These are phyloP conservation scores for Setaria italica DNA, from an alignment of 202 grass and related monocot species.

Conservation along the genomic window DNA sequence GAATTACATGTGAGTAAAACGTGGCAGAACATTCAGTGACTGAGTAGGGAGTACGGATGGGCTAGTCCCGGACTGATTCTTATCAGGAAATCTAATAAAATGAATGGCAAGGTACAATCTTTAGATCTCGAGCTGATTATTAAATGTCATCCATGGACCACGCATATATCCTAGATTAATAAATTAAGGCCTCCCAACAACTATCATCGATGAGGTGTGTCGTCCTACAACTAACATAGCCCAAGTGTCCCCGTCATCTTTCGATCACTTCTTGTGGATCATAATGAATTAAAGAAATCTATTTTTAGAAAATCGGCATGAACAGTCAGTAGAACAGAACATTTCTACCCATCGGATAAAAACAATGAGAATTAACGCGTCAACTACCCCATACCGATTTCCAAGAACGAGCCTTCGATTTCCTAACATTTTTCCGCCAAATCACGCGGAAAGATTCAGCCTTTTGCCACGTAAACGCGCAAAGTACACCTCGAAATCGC, in stretches of 20 bases:
- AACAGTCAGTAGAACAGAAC: background rate
- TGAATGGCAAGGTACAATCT: constrained; percentile 26
- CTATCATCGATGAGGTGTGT: constrained; percentile 12
- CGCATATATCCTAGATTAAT: constrained; percentile 32
- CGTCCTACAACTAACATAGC: constrained; percentile 21
- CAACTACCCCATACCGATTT: background rate
- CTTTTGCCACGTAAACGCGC: constrained; percentile 13
- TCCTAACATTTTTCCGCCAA: background rate
- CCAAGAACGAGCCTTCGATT: constrained; percentile 19
- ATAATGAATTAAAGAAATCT: background rate
- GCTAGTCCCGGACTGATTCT: background rate
- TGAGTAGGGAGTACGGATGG: background rate
- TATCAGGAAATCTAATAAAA: constrained; percentile 6
- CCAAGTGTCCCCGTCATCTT: constrained; percentile 9
- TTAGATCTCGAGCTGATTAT: constrained; percentile 38
- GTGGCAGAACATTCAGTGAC: constrained; percentile 8
- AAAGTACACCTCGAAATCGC: constrained; percentile 2
- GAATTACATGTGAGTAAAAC: background rate
- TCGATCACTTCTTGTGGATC: constrained; percentile 10
- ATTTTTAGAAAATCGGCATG: background rate
- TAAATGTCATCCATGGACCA: constrained; percentile 39
- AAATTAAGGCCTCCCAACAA: constrained; percentile 29
- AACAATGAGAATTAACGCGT: too few species aligned
- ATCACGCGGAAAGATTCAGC: background rate
- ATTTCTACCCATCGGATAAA: background rate